Base-by-base conservation (phyloP, 2,329 filamentous ascomycete species). In the Verticillium dahliae region DNA sequence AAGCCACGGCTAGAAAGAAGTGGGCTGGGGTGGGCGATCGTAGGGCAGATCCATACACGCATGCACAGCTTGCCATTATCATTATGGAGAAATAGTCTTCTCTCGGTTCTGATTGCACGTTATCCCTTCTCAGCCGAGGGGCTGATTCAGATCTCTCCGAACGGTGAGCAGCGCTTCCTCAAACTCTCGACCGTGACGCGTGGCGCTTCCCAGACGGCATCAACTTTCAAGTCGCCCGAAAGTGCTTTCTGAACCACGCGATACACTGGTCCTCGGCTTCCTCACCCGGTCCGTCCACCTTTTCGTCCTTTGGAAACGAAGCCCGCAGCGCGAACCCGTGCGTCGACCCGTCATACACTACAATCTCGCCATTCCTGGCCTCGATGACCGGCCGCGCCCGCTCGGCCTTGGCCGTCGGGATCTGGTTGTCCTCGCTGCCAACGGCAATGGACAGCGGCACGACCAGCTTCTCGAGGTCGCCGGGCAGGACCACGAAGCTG, bases 391-490 rank as follows among this genome's bases (percentile, higher is more conserved):
- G 63, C 62, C 73, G 72, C 55, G 79, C 72, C 61, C 67, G 59
- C 41, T 72, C 70, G 9, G 74, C 71, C 57, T 74, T 66, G 27
- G 70, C 68, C 27, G 64, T 39, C 0, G 72, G 66, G 50, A 84
- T 66, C 56, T 71, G 72, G 52, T 72, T 67, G 66, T 85, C 83
- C 2, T 71, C 67, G 38, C 80, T 78, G 4, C 77, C 80, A 5
- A 82, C 64, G 1, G 78, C 78, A 61, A 84, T 75, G 41, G 76
- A 78, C 33, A 81, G 65, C 3, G 83, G 82, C 14, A 76, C 62
- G 2, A 63, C 69, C 3, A 82, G 69, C 41, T 73, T 75, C 37
- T 81, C 73, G 27, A 83, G 72, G 57, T 86, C 83, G 11, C 62
- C 72, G 0, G 81, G 80, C 2, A 86, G 60, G 0, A 66, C 67